These are phyloP conservation scores for Nemania sp. DNA, from an alignment of 2,329 filamentous ascomycete genomes.

Conservation along the genomic window DNA sequence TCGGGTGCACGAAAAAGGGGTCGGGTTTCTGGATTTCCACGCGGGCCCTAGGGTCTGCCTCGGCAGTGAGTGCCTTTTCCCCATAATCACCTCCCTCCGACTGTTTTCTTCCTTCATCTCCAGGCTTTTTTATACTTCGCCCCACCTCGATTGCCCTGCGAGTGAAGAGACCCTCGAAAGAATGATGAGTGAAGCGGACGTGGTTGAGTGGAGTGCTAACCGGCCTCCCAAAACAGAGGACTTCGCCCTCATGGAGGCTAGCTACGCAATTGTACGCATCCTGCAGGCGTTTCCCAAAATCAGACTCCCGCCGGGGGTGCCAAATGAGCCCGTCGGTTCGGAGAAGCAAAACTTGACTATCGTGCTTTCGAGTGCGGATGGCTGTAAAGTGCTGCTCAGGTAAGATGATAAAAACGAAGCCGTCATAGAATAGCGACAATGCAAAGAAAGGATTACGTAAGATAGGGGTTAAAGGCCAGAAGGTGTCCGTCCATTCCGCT, in stretches of 20 bases:
- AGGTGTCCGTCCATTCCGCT: too few species aligned
- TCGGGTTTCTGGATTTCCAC: slow-evolving; percentile 28
- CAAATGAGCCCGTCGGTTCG: slow-evolving; percentile 31
- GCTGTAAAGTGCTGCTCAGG: slow-evolving; percentile 10
- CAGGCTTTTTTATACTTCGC: neutral
- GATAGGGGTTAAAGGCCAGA: too few species aligned
- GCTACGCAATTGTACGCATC: slow-evolving; percentile 29
- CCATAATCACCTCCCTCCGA: neutral
- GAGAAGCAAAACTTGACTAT: slow-evolving; percentile 33
- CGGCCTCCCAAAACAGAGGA: slow-evolving; percentile 30
- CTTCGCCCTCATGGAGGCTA: slow-evolving; percentile 34
- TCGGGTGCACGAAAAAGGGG: slow-evolving; percentile 10
- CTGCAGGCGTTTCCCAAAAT: slow-evolving; percentile 33
- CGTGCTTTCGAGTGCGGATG: slow-evolving; percentile 17
- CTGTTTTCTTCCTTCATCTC: neutral
- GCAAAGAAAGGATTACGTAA: too few species aligned
- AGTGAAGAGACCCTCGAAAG: neutral
- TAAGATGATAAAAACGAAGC: neutral
- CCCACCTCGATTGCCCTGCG: neutral
- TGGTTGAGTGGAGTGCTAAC: neutral
- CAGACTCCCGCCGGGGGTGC: slow-evolving; percentile 21
- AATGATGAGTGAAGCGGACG: neutral
- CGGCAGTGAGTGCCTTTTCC: slow-evolving; percentile 23
- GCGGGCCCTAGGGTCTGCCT: slow-evolving; percentile 27
- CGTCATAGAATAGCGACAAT: too few species aligned